Percentiles rank a stretch among this genome's conserved stretches.
Evolutionary conservation across 352 stramenopile species (phyloP).

Genomic region (Pythium aquatile): DNA sequence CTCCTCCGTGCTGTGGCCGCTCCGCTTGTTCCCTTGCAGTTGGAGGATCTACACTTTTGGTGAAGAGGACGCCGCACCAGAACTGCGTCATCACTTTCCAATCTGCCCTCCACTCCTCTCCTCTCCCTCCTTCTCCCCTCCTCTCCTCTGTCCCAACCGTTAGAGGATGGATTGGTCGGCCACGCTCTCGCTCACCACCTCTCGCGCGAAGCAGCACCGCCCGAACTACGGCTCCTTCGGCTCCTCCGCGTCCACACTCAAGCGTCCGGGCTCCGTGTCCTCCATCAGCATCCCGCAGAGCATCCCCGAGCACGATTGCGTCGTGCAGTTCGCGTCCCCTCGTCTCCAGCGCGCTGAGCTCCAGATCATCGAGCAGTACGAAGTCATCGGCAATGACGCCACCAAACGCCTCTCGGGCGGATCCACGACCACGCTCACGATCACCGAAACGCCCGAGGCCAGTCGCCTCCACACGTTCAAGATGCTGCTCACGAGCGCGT

Average conservation of each 20-base stretch:
- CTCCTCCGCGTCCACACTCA: slow-evolving; percentile 12
- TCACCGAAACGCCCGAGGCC: slow-evolving; percentile 19
- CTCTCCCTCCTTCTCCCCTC: neutral
- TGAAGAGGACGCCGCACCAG: neutral
- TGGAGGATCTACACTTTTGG: neutral
- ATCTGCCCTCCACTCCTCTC: neutral
- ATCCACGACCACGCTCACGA: slow-evolving; percentile 25
- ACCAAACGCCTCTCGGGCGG: neutral
- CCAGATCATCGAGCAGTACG: slow-evolving; percentile 10
- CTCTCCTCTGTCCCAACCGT: neutral
- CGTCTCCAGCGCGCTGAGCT: slow-evolving; percentile 6
- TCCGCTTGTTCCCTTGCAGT: neutral
- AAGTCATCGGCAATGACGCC: neutral
- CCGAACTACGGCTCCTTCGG: slow-evolving; percentile 65
- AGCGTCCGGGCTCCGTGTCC: slow-evolving; percentile 15
- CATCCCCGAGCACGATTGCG: slow-evolving; percentile 69
- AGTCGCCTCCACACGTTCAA: slow-evolving; percentile 23
- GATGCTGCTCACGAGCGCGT: slow-evolving; percentile 24
- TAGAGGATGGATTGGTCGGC: slow-evolving; percentile 72
- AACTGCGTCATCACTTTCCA: slow-evolving; percentile 1
- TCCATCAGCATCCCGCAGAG: slow-evolving; percentile 69
- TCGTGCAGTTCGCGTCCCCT: slow-evolving; percentile 62
- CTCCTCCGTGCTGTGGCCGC: neutral
- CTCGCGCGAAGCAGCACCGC: slow-evolving; percentile 28
- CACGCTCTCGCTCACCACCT: slow-evolving; percentile 58